phyloP scores from a whole-genome alignment of 805 yeast genomes.

The Metschnikowia gelsemii region DNA sequence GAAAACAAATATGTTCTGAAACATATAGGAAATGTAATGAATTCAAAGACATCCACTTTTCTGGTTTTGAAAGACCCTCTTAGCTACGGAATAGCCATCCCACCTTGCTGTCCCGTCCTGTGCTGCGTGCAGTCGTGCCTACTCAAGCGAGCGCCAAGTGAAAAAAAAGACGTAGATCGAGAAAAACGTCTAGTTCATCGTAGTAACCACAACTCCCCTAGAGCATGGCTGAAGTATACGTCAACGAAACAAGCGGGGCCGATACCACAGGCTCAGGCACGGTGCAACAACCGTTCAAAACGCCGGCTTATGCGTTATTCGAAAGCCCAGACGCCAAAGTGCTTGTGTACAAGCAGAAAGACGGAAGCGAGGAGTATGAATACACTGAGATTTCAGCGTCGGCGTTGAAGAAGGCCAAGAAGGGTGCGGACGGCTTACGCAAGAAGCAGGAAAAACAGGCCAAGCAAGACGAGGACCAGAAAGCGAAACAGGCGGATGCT shows the following conservation, averaged over 20 bases:
- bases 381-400: slow-evolving; percentile 82
- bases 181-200: background rate
- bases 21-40: no score
- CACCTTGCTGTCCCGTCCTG: background rate
- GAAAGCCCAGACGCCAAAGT: slow-evolving; percentile 53
- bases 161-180: background rate
- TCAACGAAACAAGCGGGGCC: slow-evolving; percentile 70
- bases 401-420: slow-evolving; percentile 93
- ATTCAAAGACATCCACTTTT: no score
- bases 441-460: slow-evolving; percentile 74
- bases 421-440: slow-evolving; percentile 88
- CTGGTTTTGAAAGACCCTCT: no score
- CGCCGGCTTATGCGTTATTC: slow-evolving; percentile 79
- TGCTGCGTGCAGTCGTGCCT: no score
- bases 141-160: no score
- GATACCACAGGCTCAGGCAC: slow-evolving; percentile 69
- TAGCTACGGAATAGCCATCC: no score
- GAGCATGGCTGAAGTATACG: slow-evolving; percentile 54
- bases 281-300: slow-evolving; percentile 67
- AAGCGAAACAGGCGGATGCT: slow-evolving; percentile 55
- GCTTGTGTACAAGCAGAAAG: slow-evolving; percentile 59
- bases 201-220: background rate
- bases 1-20: no score
- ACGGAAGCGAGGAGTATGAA: slow-evolving; percentile 47
- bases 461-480: slow-evolving; percentile 58